phyloP scores from a whole-genome alignment of 306 rosid species.

The cucumber (Cucumis sativus) region DNA sequence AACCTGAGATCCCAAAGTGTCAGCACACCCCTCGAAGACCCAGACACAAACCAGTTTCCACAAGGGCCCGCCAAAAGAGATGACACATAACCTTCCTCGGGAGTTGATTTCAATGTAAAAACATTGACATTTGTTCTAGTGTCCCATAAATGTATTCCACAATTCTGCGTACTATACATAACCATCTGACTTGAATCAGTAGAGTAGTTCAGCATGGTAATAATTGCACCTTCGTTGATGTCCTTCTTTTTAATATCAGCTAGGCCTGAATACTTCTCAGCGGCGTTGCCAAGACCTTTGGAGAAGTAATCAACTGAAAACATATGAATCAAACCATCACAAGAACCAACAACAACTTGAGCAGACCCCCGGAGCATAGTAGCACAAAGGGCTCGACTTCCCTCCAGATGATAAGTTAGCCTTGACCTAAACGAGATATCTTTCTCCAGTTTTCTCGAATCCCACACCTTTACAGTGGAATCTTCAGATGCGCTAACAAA shows the following conservation, averaged over 20 bases:
- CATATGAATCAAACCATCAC: conserved; percentile 81
- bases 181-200: conserved; percentile 47
- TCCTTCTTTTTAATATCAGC: conserved; percentile 87
- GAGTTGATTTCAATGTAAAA: conserved; percentile 68
- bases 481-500: conserved; percentile 94
- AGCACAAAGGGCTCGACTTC: conserved; percentile 82
- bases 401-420: conserved; percentile 89
- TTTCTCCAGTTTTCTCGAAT: conserved; percentile 82
- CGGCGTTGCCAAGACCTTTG: conserved; percentile 75
- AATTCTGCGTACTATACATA: conserved; percentile 88
- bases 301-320: conserved; percentile 88
- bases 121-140: conserved; percentile 61
- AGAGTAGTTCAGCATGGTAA: conserved; percentile 52
- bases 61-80: conserved; percentile 69
- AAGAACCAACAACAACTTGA: conserved; percentile 88
- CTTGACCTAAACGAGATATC: conserved; percentile 94
- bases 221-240: conserved; percentile 82
- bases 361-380: conserved; percentile 76
- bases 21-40: conserved; percentile 86
- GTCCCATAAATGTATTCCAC: conserved; percentile 97
- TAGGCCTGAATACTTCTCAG: conserved; percentile 89
- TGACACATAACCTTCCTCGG: conserved; percentile 79
- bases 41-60: conserved; percentile 93
- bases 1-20: conserved; percentile 97
- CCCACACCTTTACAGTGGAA: conserved; percentile 95